A percentile compares a stretch with the other conserved stretches of the same genome.
Evolutionary conservation across 73 alveolate species (phyloP).

Genomic region (Stentor coeruleus): DNA sequence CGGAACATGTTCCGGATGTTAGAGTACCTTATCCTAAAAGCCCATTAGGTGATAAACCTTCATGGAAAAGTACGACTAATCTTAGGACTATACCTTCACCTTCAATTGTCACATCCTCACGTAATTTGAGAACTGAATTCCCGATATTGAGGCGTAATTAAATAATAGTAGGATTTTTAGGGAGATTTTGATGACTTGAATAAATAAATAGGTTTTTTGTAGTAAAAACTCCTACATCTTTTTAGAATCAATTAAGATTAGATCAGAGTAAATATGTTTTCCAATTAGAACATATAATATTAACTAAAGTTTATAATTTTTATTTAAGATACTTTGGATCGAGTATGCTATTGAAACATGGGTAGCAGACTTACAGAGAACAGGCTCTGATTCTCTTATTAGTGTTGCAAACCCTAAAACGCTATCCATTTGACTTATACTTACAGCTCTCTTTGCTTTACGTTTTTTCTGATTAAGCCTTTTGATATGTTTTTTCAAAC

Average conservation of each 20-base stretch:
- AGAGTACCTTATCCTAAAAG: background rate
- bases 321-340: background rate
- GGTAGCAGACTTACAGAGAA: background rate
- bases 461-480: background rate
- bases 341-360: background rate
- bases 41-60: background rate
- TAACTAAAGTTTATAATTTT: background rate
- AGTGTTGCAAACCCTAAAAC: constrained; percentile 1
- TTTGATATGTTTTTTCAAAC: background rate
- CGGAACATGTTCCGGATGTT: background rate
- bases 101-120: background rate
- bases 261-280: too few species aligned
- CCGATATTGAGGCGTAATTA: background rate
- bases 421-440: background rate
- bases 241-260: too few species aligned
- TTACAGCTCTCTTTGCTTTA: background rate
- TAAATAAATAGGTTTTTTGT: too few species aligned
- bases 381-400: background rate
- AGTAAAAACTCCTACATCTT: too few species aligned
- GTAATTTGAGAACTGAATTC: background rate
- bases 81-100: background rate
- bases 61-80: background rate
- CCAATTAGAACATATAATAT: background rate
- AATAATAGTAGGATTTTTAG: too few species aligned
- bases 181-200: too few species aligned